Conservation (phyloP, 139 green algal species). For the Edaphochlamys debaryana region DNA sequence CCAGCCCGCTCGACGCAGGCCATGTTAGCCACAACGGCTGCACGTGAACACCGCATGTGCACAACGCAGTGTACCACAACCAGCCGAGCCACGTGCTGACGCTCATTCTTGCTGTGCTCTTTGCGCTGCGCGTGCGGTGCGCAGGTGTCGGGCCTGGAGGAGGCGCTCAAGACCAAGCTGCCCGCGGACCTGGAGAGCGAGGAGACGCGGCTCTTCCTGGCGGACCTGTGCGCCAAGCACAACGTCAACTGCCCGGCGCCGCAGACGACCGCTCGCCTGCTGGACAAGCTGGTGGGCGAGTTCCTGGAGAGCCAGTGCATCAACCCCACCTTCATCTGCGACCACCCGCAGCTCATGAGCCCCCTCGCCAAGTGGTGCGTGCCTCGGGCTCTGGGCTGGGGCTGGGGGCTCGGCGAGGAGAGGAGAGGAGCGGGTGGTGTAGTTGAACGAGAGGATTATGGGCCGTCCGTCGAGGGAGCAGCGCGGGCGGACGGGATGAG, state of each 20-base stretch:
- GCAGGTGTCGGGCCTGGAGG: slow-evolving; percentile 80
- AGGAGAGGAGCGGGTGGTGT: not conserved
- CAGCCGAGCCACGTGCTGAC: too few species aligned
- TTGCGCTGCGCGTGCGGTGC: too few species aligned
- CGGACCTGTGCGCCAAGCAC: slow-evolving; percentile 77
- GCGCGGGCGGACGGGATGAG: not conserved
- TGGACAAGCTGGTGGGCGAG: slow-evolving; percentile 99
- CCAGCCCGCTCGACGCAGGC: too few species aligned
- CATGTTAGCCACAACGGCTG: too few species aligned
- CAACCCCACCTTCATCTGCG: slow-evolving; percentile 98
- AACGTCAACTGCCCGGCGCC: slow-evolving; percentile 86
- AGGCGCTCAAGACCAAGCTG: slow-evolving; percentile 75
- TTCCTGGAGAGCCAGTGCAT: slow-evolving; percentile 95
- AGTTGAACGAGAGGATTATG: too few species aligned
- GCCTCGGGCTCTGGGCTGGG: not conserved
- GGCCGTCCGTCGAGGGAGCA: not conserved
- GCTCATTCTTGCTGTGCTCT: too few species aligned
- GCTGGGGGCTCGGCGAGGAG: not conserved
- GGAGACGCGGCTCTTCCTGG: slow-evolving; percentile 72
- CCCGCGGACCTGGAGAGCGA: slow-evolving; percentile 77
- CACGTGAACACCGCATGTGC: too few species aligned
- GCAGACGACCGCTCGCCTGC: slow-evolving; percentile 91
- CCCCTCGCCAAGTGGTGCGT: slow-evolving; percentile 96
- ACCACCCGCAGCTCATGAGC: slow-evolving; percentile 99
- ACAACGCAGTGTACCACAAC: too few species aligned